phyloP scores from a whole-genome alignment of 176 grass and related monocot species.

The Oryza meyeriana region DNA sequence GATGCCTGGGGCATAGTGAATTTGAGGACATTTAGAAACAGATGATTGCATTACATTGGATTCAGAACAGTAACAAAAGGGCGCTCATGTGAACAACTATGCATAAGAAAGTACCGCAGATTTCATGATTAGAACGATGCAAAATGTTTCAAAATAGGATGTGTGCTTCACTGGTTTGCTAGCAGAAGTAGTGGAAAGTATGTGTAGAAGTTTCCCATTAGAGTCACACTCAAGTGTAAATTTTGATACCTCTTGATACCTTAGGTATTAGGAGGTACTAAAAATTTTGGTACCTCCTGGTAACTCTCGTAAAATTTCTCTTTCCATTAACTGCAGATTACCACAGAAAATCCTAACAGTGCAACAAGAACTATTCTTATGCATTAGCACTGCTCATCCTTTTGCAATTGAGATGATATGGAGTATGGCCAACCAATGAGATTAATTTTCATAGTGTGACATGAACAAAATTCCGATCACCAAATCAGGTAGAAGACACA shows the following conservation, averaged over 20 bases:
- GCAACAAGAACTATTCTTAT: not conserved
- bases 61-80: not conserved
- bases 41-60: not conserved
- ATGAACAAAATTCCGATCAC: not conserved
- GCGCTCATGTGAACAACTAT: not conserved
- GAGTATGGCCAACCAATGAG: not conserved
- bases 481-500: not conserved
- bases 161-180: not conserved
- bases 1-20: slow-evolving; percentile 40
- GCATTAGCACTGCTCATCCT: not conserved
- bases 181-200: not conserved
- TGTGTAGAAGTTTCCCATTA: not conserved
- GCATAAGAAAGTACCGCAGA: not conserved
- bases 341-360: not conserved
- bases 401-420: not conserved
- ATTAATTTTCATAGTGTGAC: not conserved
- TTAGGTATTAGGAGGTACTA: too few relatives aligned
- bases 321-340: not conserved
- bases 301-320: too few relatives aligned
- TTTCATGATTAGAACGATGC: not conserved
- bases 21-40: not conserved
- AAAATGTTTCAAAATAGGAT: not conserved
- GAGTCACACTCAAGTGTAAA: too few relatives aligned
- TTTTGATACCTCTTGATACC: too few relatives aligned
- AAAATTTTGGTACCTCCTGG: too few relatives aligned